A percentile compares a stretch with the other conserved stretches of the same genome.
phyloP scores from a whole-genome alignment of 176 grass and related monocot species.

The Triticum urartu region DNA sequence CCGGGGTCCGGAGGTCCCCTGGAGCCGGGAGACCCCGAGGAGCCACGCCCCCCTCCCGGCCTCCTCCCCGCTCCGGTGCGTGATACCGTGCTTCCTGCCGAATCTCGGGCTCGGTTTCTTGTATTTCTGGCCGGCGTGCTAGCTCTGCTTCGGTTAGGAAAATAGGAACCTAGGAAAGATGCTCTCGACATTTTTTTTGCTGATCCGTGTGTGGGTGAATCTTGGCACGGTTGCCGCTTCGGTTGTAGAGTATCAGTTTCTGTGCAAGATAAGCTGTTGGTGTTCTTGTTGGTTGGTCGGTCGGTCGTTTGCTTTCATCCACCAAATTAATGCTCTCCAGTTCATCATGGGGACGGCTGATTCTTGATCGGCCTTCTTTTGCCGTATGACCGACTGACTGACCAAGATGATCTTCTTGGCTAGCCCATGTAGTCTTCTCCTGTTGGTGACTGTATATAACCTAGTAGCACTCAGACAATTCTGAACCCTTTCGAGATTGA shows the following conservation, averaged over 20 bases:
- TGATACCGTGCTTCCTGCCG: background rate
- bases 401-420: background rate
- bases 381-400: background rate
- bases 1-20: background rate
- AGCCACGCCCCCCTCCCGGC: constrained; percentile 4
- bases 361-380: constrained; percentile 5
- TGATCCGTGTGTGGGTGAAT: background rate
- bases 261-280: no score
- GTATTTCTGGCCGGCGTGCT: background rate
- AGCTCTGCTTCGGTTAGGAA: background rate
- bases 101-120: background rate
- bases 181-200: background rate
- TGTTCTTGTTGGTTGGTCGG: background rate
- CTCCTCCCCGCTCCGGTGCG: constrained; percentile 14
- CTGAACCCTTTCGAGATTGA: background rate
- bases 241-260: background rate
- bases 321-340: background rate
- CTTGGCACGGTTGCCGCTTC: background rate
- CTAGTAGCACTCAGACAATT: background rate
- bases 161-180: background rate
- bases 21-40: background rate
- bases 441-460: background rate
- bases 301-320: background rate
- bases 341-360: background rate
- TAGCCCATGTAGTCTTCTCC: background rate